Base-by-base conservation (phyloP, 1,139 yeast genomes). In the Geotrichum macrosporum region DNA sequence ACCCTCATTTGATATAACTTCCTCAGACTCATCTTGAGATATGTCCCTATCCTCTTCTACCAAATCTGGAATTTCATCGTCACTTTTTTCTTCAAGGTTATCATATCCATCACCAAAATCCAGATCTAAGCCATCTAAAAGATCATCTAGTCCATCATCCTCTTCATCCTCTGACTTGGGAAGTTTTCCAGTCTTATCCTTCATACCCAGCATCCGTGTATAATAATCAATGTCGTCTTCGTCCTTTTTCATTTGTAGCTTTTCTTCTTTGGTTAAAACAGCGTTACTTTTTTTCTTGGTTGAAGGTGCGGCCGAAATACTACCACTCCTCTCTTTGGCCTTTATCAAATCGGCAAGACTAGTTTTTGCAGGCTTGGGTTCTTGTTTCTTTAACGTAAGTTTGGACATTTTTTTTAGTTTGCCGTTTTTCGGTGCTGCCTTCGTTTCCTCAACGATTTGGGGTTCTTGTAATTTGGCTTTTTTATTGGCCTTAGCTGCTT, bases 171-270 rank as follows among this genome's bases (percentile, higher is more conserved):
- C 75, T 10, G 47, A 43, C 12, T 57, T 32, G 41, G 51, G 33
- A 48, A 50, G 31, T 32, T 52, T 52, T 5, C 33, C 52, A 26
- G 73, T 63, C 46, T 78, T 77, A 16, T 74, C 69, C 57, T 82
- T 84, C 55, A 84, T 63, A 1, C 95, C 95, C 16, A 89, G 71
- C 57, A 84, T 81, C 53, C 83, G 84, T 3, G 96, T 92, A 61
- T 87, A 89, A 60, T 81, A 87, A 21, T 76, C 80, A 67, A 87
- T 80, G 40, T 89, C 95, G 44, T 78, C 80, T 49, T 86, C 94
- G 57, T 86, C 95, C 34, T 21, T 21, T 15, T 31, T 27, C 31
- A 51, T 47, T 31, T 33, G 35, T 20, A 42, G 43, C 32, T 40
- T 33, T 42, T 52, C 51, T 37, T 49, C 42, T 34, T 48, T 37